Percentiles rank a stretch among this genome's conserved stretches.
Evolutionary conservation across 2,329 filamentous ascomycete species (phyloP).

Genomic region (Conoideocrella luteorostrata): DNA sequence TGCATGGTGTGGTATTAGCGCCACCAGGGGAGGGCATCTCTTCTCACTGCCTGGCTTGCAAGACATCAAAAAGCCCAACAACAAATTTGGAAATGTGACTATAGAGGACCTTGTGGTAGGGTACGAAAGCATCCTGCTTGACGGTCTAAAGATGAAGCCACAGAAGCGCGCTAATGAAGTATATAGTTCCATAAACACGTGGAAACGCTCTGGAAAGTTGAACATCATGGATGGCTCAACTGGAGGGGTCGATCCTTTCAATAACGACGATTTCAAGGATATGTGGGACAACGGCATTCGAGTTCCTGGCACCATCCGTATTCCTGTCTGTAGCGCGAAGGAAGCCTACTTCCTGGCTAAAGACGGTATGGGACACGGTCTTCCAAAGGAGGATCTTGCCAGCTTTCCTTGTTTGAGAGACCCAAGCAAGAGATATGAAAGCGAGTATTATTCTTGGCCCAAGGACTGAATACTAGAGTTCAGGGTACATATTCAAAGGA

Average conservation of each 20-base stretch:
- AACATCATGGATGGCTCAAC: neutral
- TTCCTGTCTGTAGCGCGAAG: neutral
- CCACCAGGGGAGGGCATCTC: neutral
- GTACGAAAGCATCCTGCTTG: too few relatives aligned
- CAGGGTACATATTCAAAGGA: too few relatives aligned
- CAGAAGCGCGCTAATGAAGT: neutral
- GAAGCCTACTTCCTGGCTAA: neutral
- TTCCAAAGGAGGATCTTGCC: neutral
- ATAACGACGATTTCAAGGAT: neutral
- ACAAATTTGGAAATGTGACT: neutral
- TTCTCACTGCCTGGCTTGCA: neutral
- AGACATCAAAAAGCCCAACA: neutral
- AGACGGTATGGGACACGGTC: neutral
- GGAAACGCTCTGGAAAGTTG: neutral
- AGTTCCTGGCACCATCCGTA: neutral
- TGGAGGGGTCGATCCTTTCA: neutral
- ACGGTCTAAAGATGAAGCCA: neutral
- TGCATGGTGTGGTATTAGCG: neutral
- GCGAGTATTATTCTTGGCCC: too few relatives aligned
- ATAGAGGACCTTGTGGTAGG: constrained; percentile 3
- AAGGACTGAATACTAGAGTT: too few relatives aligned
- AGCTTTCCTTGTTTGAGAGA: neutral
- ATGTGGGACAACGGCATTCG: neutral
- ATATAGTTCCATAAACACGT: neutral
- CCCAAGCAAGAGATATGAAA: neutral